These are phyloP conservation scores for Alternaria gansuensis DNA, from an alignment of 2,329 filamentous ascomycete genomes.

Conservation along the genomic window DNA sequence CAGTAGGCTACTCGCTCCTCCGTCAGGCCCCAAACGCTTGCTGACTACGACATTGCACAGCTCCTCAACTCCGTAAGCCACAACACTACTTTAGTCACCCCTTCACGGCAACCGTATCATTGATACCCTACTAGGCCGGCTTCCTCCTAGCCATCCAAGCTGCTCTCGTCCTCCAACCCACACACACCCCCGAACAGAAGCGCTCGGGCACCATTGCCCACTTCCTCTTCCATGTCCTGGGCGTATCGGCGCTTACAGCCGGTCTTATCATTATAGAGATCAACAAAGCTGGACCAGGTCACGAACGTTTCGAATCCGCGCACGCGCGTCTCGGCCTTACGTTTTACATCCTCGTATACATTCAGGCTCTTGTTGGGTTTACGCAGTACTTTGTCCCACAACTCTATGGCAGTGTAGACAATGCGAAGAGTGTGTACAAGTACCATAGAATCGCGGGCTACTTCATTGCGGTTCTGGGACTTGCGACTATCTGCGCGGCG, in stretches of 20 bases:
- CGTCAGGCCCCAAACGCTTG: not conserved
- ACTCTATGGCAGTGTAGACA: conserved; percentile 79
- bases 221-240: conserved; percentile 72
- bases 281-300: conserved; percentile 78
- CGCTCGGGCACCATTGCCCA: conserved; percentile 69
- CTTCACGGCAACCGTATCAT: conserved; percentile 28
- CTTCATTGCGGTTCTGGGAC: conserved; percentile 71
- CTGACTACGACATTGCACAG: conserved; percentile 42
- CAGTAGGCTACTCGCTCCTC: conserved; percentile 62
- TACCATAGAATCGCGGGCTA: conserved; percentile 87
- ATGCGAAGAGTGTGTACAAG: conserved; percentile 86
- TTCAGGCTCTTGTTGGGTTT: conserved; percentile 82
- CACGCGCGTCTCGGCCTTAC: conserved; percentile 85
- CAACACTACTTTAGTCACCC: conserved; percentile 18
- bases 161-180: conserved; percentile 87
- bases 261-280: conserved; percentile 78
- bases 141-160: conserved; percentile 80
- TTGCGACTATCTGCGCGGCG: conserved; percentile 78
- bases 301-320: conserved; percentile 77
- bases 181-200: conserved; percentile 79
- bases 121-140: conserved; percentile 59
- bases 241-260: conserved; percentile 67
- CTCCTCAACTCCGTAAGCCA: conserved; percentile 61
- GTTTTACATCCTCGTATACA: conserved; percentile 72
- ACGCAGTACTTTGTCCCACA: conserved; percentile 80